Base-by-base conservation (phyloP, 768 basidiomycete species). In the Kwoniella europaea region DNA sequence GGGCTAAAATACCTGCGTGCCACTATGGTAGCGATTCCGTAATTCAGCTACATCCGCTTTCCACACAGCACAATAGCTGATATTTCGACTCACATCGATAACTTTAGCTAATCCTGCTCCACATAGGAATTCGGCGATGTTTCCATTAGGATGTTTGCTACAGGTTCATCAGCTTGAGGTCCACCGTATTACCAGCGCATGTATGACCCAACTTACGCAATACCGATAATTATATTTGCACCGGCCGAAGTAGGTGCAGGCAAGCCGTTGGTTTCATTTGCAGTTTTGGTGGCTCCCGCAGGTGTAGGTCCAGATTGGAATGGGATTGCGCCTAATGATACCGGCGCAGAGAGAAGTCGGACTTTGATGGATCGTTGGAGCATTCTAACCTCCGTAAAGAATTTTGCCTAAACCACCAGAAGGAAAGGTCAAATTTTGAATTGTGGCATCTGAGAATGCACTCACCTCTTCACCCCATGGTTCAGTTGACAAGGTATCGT, bases 1-100 rank as follows among this genome's bases (percentile, higher is more conserved):
- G 88, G 0, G 93, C 89, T 22, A 99, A 88, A 88, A 98, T 91
- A 22, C 95, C 95, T 16, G 96, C 94, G 82, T 99, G 96, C 95
- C 95, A 98, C 81, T 81, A 44, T 20, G 18, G 22, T 10, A 44
- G 22, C 15, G 15, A 41, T 35, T 18, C 35, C 10, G 24, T 35
- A 4, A 18, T 43, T 63, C 62, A 64, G 61, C 24, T 4, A 16
- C 4, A 18, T 43, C 12, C 42, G n/a, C 10, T 27, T 63, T 41
- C 13, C 20, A 3, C 16, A 27, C 15, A 50, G 18, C 1, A 2
- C 13, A 18, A 35, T 35, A 35, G 63, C n/a, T 24, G 10, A 63
- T 7, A n/a, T 44, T 56, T 18, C 5, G 18, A 71, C 80, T 68
- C 57, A 81, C 80, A 68, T 96, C 95, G 69, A 98, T 91, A 61